These are phyloP conservation scores for Phaeosphaeriaceae sp. DNA, from an alignment of 2,329 filamentous ascomycete species.

Conservation along the genomic window DNA sequence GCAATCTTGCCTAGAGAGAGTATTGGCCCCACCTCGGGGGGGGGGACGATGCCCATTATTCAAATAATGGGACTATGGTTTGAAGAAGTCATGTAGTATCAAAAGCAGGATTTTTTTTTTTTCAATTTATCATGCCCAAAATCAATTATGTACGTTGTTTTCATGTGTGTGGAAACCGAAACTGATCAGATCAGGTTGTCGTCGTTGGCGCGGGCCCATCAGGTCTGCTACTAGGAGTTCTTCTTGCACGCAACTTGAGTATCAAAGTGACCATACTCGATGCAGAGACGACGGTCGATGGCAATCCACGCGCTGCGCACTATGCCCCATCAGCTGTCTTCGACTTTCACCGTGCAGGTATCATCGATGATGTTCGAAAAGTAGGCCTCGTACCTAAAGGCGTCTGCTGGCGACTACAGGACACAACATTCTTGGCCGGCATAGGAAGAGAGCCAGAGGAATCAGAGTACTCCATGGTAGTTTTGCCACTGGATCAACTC, in stretches of 20 bases:
- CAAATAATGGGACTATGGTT: conserved; percentile 4
- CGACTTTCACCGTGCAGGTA: conserved; percentile 65
- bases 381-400: conserved; percentile 52
- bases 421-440: conserved; percentile 39
- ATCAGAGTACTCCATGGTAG: conserved; percentile 35
- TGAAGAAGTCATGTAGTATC: conserved; percentile 7
- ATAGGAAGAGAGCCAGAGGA: conserved; percentile 39
- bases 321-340: conserved; percentile 65
- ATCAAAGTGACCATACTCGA: conserved; percentile 64
- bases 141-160: conserved; percentile 35
- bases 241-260: conserved; percentile 58
- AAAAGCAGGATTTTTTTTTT: conserved; percentile 9
- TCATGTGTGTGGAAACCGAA: not conserved
- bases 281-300: conserved; percentile 60
- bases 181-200: conserved; percentile 31
- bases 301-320: conserved; percentile 67
- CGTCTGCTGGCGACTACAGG: conserved; percentile 54
- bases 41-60: conserved; percentile 8
- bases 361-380: conserved; percentile 59
- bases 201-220: conserved; percentile 44
- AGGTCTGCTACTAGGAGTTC: conserved; percentile 48
- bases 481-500: conserved; percentile 39
- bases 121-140: conserved; percentile 32
- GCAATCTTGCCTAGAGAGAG: conserved; percentile 5
- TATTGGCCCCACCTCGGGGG: conserved; percentile 26